These are phyloP conservation scores for Phoenix roebelenii DNA, from an alignment of 176 grass and related monocot species.

Conservation along the genomic window DNA sequence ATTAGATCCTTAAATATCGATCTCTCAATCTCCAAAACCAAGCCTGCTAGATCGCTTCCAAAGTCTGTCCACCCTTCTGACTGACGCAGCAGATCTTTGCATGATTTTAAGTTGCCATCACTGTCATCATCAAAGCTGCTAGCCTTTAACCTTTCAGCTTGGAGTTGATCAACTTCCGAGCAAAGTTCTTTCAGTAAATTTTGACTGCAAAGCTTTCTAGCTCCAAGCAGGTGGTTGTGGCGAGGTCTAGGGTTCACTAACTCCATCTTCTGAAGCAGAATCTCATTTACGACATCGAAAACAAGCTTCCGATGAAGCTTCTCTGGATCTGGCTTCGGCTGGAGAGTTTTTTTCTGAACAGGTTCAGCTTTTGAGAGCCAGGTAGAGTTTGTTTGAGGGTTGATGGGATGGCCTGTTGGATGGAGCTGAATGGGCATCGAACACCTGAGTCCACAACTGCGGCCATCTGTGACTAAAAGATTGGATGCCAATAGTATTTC, in stretches of 20 bases:
- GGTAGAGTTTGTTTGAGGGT: constrained; percentile 51
- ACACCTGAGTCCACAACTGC: constrained; percentile 9
- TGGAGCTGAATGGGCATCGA: constrained; percentile 21
- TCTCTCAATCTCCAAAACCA: constrained; percentile 67
- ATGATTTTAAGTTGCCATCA: constrained; percentile 21
- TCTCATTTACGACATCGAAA: constrained; percentile 76
- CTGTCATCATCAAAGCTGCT: constrained; percentile 32
- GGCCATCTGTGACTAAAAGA: constrained; percentile 43
- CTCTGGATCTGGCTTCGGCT: constrained; percentile 2
- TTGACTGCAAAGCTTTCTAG: constrained; percentile 40
- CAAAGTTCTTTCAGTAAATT: constrained; percentile 66
- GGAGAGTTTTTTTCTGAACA: background rate
- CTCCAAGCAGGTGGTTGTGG: constrained; percentile 20
- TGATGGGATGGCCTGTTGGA: constrained; percentile 44
- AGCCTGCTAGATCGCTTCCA: constrained; percentile 24
- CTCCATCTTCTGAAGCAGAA: constrained; percentile 55
- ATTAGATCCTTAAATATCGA: constrained; percentile 69
- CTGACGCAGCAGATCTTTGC: constrained; percentile 31
- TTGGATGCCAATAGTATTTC: constrained; percentile 81
- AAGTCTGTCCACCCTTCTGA: constrained; percentile 49
- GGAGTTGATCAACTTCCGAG: constrained; percentile 45
- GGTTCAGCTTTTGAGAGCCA: background rate
- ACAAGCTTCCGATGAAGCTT: constrained; percentile 56
- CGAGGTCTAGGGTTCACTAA: background rate
- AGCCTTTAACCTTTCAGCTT: constrained; percentile 18